Evolutionary conservation across 2,329 filamentous ascomycete genomes (phyloP), one percentile per base, ranked within the genome.

Genomic region (Aureobasidium musti): DNA sequence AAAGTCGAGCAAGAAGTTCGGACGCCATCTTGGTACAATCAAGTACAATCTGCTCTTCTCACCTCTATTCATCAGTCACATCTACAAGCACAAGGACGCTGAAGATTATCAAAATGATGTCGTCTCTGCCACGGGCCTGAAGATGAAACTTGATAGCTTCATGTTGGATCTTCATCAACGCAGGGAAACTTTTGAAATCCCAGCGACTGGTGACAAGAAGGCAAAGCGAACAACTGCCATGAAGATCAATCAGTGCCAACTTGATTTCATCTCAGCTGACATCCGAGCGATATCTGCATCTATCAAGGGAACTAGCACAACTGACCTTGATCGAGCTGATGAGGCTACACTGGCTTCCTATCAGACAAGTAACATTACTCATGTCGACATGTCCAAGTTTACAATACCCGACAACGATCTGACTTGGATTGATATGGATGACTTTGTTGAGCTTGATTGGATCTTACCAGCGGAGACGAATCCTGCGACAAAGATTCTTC

Each of bases 361-460:
- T 68, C 79, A 82, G 47, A 76, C 81, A 2, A 79, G 81, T 28
- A 41, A 39, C 19, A 37, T 57, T 13, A 39, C 61, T 14, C 54
- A 63, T 13, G 80, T 84, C 10, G 86, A 89, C 75, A 82, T 97
- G 59, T 96, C 93, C 0, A 89, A 90, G 63, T 99, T 99, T 75
- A 94, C 89, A 0, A 99, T 99, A 59, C 94, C 95, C 0, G 95
- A 99, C 76, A 91, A 96, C 65, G 95, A 99, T 74, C 88, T 92
- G 71, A 92, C 89, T 65, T 99, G 95, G 95, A 93, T 99, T 69
- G 95, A 99, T 74, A 98, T 99, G 92, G 95, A 99, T 75, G 95
- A 99, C 76, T 99, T 99, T 78, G 93, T 99, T 35, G 95, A 99
- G 77, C 81, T 99, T 26, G 96, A 97, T 75, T 98, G 94, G 94